Evolutionary conservation across 2,329 filamentous ascomycete genomes (phyloP).

Genomic region (Parafenestella ontariensis): DNA sequence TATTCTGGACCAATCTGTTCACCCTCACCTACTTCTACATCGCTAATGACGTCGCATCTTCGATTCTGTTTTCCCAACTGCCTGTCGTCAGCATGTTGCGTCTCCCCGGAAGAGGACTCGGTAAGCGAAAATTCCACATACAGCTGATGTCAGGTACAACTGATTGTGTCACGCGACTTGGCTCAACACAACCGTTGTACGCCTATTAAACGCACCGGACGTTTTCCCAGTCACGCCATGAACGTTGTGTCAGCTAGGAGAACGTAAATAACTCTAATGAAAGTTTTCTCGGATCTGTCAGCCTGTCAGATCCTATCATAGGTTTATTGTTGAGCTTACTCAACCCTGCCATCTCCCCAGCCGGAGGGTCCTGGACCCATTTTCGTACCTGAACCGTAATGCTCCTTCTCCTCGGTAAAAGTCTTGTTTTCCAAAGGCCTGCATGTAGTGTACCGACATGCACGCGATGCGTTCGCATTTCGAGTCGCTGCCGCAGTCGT

Average conservation of each 20-base stretch:
- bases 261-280: constrained; percentile 2
- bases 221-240: constrained; percentile 12
- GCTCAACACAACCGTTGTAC: constrained; percentile 14
- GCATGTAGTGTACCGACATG: constrained; percentile 8
- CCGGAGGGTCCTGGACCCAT: not conserved
- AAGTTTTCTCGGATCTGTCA: constrained; percentile 5
- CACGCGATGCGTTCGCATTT: constrained; percentile 11
- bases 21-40: constrained; percentile 2
- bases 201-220: constrained; percentile 18
- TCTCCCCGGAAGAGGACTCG: constrained; percentile 13
- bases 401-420: constrained; percentile 18
- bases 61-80: constrained; percentile 18
- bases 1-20: constrained; percentile 5
- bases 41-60: constrained; percentile 19
- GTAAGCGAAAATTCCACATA: constrained; percentile 10
- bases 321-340: constrained; percentile 12
- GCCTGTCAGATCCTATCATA: constrained; percentile 7
- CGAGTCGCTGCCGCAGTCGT: constrained; percentile 8
- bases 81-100: constrained; percentile 17
- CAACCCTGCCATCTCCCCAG: constrained; percentile 9
- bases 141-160: constrained; percentile 6
- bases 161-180: constrained; percentile 6
- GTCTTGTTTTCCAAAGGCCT: constrained; percentile 5
- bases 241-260: constrained; percentile 16
- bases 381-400: constrained; percentile 19